Percentiles rank a stretch among this genome's conserved stretches.
These are phyloP conservation scores for Sutorius eximius DNA, from an alignment of 1,284 basidiomycete species.

Conservation along the genomic window DNA sequence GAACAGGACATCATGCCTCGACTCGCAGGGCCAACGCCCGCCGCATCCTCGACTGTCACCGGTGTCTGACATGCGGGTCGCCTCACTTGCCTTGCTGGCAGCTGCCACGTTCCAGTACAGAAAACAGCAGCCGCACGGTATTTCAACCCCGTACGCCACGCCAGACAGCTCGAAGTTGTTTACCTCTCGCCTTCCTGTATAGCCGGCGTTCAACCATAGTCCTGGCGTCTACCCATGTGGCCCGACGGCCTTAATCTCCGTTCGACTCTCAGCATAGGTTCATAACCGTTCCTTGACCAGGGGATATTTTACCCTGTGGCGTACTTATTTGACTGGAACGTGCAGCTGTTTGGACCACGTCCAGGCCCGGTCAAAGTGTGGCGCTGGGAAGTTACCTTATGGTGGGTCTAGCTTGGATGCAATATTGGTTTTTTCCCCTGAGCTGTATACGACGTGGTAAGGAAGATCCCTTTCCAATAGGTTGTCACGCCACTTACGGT, in stretches of 20 bases:
- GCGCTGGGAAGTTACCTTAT: neutral
- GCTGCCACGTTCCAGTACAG: neutral
- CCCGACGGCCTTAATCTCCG: neutral
- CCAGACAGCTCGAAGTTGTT: neutral
- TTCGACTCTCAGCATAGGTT: neutral
- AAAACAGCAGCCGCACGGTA: neutral
- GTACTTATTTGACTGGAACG: slow-evolving; percentile 3
- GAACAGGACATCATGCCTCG: neutral
- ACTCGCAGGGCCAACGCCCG: neutral
- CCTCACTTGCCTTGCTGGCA: neutral
- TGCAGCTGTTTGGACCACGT: neutral
- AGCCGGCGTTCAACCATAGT: neutral
- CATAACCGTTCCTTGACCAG: neutral
- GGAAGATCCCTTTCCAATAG: neutral
- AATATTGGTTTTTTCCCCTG: neutral
- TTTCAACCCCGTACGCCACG: slow-evolving; percentile 9
- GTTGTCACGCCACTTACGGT: neutral
- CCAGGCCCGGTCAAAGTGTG: neutral
- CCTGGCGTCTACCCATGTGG: neutral
- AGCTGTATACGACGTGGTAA: neutral
- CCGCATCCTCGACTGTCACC: neutral
- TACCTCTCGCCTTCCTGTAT: neutral
- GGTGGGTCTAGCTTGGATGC: neutral
- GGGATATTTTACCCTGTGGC: neutral
- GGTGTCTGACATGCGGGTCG: neutral